Evolutionary conservation across 208 protist species (phyloP), one percentile per base, ranked within the genome.

Genomic region (Crithidia acanthocephali): DNA sequence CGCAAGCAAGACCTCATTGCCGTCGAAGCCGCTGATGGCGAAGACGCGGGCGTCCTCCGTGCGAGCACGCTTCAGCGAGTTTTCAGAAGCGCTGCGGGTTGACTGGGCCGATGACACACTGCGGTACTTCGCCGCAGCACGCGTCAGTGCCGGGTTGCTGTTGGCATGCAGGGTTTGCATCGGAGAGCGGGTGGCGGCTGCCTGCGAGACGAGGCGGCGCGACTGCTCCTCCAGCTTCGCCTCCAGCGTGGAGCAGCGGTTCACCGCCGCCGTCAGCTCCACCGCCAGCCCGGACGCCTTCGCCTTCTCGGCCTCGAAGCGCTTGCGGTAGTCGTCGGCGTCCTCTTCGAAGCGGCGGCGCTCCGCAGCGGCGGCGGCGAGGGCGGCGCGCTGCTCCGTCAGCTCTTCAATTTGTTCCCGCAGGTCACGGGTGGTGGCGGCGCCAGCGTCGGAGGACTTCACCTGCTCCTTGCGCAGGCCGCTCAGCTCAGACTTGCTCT

Each of bases 21-120:
- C 80, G 52, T 95, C 85, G 57, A 97, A 94, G n/a, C 92, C 90
- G 60, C 85, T 95, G 59, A 94, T 89, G 35, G 90, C 85, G 32
- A 97, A 85, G 1, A 97, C 88, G 7, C 90, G 90, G 6, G 86
- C 84, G 47, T 95, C 88, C 47, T 88, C 84, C 5, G 89, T 93
- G 45, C 87, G 89, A 0, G 84, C 77, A 27, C 85, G 82, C 76
- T 90, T 90, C 23, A 87, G 45, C 0, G 86, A 79, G 16, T 37
- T 70, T 23, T 63, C 50, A 1, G 67, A 60, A 13, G 47, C 27
- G 57, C 59, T 69, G 59, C 47, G 30, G 16, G 20, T 35, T 13
- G 74, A 72, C 52, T 79, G 84, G 1, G 51, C 66, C 2, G 81
- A 78, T 11, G 81, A 86, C 5, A 61, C 37, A 56, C 74, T 83